phyloP scores from a whole-genome alignment of 2,329 filamentous ascomycete genomes.

The Alternaria infectoria region DNA sequence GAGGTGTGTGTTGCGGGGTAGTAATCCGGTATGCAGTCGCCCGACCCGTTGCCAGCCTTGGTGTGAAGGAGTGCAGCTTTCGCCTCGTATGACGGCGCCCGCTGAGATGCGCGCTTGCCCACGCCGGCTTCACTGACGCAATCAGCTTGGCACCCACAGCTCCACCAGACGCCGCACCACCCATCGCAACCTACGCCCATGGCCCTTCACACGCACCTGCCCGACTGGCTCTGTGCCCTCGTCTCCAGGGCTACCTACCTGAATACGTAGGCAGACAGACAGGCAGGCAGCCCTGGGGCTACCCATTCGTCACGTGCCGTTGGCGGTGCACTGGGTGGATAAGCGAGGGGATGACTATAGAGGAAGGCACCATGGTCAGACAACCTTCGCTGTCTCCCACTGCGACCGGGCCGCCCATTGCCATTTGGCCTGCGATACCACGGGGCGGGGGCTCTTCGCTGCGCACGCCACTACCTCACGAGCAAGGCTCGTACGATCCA shows the following conservation, averaged over 20 bases:
- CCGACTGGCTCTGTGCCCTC: neutral
- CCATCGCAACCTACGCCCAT: neutral
- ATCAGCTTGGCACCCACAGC: constrained; percentile 8
- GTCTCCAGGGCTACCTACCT: neutral
- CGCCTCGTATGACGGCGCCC: constrained; percentile 8
- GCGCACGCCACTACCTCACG: neutral
- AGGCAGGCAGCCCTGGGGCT: neutral
- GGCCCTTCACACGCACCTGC: neutral
- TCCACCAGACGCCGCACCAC: neutral
- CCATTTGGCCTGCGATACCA: neutral
- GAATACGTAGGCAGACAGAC: neutral
- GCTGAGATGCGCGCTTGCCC: neutral
- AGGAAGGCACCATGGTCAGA: neutral
- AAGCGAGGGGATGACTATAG: neutral
- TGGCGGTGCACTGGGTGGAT: neutral
- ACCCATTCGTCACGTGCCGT: neutral
- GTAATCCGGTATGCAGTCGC: neutral
- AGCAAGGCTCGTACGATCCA: neutral
- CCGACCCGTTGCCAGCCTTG: neutral
- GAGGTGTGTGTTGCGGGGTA: constrained; percentile 6
- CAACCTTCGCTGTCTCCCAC: neutral
- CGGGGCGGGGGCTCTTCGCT: neutral
- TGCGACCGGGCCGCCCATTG: neutral
- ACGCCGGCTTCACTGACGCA: constrained; percentile 12
- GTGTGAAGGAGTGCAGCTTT: constrained; percentile 8